Evolutionary conservation across 2,329 filamentous ascomycete genomes (phyloP), one percentile per base, ranked within the genome.

Genomic region (Trichoderma koningiopsis): DNA sequence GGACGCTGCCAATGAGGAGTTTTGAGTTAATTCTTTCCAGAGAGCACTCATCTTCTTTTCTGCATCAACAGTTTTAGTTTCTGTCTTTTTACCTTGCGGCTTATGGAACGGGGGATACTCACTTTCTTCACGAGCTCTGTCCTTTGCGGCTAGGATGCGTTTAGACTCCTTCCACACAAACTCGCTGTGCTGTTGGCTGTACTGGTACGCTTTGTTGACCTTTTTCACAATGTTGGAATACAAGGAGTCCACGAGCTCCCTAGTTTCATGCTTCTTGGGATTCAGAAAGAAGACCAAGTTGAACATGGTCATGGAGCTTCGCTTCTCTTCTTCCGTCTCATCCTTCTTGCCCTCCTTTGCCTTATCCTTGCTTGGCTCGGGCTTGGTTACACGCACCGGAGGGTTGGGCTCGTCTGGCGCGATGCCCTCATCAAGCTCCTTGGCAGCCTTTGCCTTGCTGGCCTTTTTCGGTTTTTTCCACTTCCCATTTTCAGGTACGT

Each of bases 151-250:
- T 35, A 96, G 83, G 59, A 98, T 95, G 70, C 88, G 88, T 78
- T 96, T 94, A 3, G 92, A 93, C 77, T 99, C 93, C 75, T 91
- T 92, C 89, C 93, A 96, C 5, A 99, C 92, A 78, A 97, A 98
- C 74, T 94, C 91, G 68, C 90, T 92, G 70, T 92, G 91, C 73
- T 94, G 91, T 80, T 99, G 95, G 77, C 94, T 94, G 80, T 95
- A 96, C 77, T 96, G 96, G 77, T 97, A 88, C 4, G 92, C 93
- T 81, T 95, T 97, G 77, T 94, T 94, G 74, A 97, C 90, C 80
- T 96, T 96, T 79, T 94, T 96, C 72, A 94, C 91, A 49, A 98
- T 91, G 77, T 97, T 92, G 66, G 92, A 86, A 78, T 97, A 97
- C 77, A 97, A 80, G 5, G 83, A 90, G 72, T 96, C 92, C 55